Base-by-base conservation (phyloP, 305 asterid genomes). In the Andrographis paniculata region DNA sequence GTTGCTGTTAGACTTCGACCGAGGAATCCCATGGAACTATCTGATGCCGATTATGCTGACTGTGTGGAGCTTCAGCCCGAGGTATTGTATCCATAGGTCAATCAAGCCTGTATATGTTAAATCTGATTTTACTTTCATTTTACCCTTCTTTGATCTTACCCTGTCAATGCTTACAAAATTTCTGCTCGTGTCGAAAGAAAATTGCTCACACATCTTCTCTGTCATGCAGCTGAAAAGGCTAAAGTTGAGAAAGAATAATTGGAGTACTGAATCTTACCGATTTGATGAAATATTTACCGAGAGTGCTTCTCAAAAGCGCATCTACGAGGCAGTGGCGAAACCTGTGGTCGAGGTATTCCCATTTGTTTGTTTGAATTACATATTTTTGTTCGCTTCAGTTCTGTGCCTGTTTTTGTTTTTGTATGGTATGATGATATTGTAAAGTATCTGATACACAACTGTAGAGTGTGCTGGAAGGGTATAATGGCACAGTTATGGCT, bases 301-400 rank as follows among this genome's bases (percentile, higher is more conserved):
- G 55, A 77, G 67, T 65, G 76, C 95, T 62, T 88, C 97, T 31
- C 97, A 88, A 52, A 88, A 75, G 70, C 97, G 94, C 22, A 75
- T 88, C 48, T 88, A 88, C 36, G 97, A 88, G 70, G 87, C 61
- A 28, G 97, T 88, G 40, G 97, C 97, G 50, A 81, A 82, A 71
- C 95, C 97, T 53, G 97, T 88, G 48, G 95, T 88, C 59, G 95
- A 88, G 84, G 97, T 84, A 63, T n/a, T n/a, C n/a, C n/a, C n/a
- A n/a, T n/a, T n/a, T n/a, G n/a, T n/a, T n/a, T 62, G 60, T 38
- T 43, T 31, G 16, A 47, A 45, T 43, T 18, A 15, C 21, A 6
- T 37, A 20, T 20, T 24, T 47, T 28, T 24, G 30, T 24, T 24
- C 30, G 30, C 33, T 27, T 0, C 33, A 5, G 33, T 27, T 5